phyloP scores from a whole-genome alignment of 352 stramenopile species.

The Pythium graminicola region DNA sequence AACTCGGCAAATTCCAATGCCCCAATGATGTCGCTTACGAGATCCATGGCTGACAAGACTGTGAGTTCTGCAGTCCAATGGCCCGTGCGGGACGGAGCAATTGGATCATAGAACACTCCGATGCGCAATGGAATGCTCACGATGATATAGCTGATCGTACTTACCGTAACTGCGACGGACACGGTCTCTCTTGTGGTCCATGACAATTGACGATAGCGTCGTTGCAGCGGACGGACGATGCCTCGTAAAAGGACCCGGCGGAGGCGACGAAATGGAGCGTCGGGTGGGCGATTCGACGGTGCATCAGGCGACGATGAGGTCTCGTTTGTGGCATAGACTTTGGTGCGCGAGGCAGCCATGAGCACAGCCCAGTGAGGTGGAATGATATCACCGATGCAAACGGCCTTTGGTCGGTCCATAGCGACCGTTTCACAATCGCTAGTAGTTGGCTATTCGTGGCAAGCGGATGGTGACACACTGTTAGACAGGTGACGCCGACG shows the following conservation, averaged over 20 bases:
- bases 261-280: constrained; percentile 4
- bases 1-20: constrained; percentile 39
- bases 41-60: constrained; percentile 32
- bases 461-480: too few species aligned
- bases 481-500: too few species aligned
- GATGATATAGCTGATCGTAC: constrained; percentile 40
- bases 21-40: constrained; percentile 38
- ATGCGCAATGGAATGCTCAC: constrained; percentile 55
- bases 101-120: constrained; percentile 63
- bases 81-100: constrained; percentile 7
- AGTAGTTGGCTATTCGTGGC: background rate
- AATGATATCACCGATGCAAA: too few species aligned
- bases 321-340: constrained; percentile 17
- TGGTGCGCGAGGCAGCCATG: constrained; percentile 16
- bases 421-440: background rate
- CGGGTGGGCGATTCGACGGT: background rate
- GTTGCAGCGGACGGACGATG: constrained; percentile 25
- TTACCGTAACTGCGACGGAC: constrained; percentile 22
- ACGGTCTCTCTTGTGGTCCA: constrained; percentile 42
- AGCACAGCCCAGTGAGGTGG: background rate
- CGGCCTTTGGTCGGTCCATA: too few species aligned
- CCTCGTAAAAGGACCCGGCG: constrained; percentile 6
- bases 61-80: constrained; percentile 41
- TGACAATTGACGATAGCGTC: constrained; percentile 31
- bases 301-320: background rate